Conservation (phyloP, 345 rosid genomes). For the Trapa incisa region DNA sequence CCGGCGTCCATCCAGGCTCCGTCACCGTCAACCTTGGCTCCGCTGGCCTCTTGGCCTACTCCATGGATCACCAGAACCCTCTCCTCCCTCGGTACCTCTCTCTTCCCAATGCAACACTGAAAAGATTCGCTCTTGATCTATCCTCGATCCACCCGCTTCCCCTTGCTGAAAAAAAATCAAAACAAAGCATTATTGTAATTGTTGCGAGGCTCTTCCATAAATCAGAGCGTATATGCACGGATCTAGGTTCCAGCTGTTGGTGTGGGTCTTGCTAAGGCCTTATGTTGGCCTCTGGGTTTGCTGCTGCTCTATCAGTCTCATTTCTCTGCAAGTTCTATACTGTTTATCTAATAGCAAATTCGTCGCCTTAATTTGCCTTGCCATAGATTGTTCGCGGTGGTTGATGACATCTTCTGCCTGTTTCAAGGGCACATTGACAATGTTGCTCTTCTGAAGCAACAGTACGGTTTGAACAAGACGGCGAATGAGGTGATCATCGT, state of each 20-base stretch:
- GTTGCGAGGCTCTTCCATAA: background rate
- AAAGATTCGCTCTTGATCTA: background rate
- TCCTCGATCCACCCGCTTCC: background rate
- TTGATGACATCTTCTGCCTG: constrained; percentile 88
- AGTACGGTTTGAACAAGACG: constrained; percentile 75
- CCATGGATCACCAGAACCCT: constrained; percentile 63
- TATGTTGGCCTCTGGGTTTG: background rate
- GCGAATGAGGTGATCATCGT: constrained; percentile 82
- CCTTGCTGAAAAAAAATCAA: background rate
- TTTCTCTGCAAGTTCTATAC: background rate
- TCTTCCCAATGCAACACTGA: background rate
- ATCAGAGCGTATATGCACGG: background rate
- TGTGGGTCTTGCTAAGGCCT: background rate
- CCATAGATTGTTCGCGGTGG: constrained; percentile 71
- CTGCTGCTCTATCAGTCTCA: background rate
- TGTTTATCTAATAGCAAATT: background rate
- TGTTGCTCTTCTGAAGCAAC: constrained; percentile 74
- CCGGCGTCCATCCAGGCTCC: constrained; percentile 35
- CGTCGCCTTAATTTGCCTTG: background rate
- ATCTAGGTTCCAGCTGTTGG: background rate
- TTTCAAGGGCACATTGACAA: constrained; percentile 93
- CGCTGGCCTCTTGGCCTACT: constrained; percentile 65
- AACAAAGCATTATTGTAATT: background rate
- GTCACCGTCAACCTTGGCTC: constrained; percentile 68
- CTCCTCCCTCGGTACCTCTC: constrained; percentile 66